Evolutionary conservation across 2,329 filamentous ascomycete genomes (phyloP).

Genomic region (Sporothrix luriei): DNA sequence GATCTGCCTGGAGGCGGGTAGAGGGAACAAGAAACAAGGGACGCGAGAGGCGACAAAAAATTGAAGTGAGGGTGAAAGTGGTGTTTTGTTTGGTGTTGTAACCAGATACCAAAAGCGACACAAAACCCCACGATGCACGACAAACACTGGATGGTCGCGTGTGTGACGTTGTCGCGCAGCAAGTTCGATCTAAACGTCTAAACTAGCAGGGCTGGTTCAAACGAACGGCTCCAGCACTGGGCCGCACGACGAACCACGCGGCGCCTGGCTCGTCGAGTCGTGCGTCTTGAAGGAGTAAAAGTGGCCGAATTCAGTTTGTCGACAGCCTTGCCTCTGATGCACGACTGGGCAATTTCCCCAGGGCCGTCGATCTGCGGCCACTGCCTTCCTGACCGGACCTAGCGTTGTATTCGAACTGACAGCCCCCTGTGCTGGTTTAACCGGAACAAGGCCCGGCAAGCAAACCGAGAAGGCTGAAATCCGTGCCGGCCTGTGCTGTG

Average conservation of each 20-base stretch:
- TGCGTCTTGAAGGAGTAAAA: background rate
- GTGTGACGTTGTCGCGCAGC: slow-evolving; percentile 31
- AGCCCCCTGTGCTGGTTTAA: slow-evolving; percentile 13
- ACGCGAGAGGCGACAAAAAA: background rate
- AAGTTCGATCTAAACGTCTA: slow-evolving; percentile 8
- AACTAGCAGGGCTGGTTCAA: slow-evolving; percentile 17
- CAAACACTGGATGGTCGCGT: slow-evolving; percentile 14
- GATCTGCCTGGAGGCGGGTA: slow-evolving; percentile 4
- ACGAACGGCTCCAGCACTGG: background rate
- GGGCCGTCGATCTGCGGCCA: background rate
- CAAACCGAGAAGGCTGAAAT: background rate
- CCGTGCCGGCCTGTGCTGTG: slow-evolving; percentile 3
- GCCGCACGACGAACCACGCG: background rate
- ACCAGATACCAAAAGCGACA: slow-evolving; percentile 19
- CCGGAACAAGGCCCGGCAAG: slow-evolving; percentile 1
- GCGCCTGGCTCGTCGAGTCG: background rate
- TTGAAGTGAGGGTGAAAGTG: slow-evolving; percentile 2
- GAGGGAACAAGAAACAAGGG: slow-evolving; percentile 17
- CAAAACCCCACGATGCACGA: slow-evolving; percentile 20
- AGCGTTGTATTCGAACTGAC: slow-evolving; percentile 23
- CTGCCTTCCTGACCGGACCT: slow-evolving; percentile 15
- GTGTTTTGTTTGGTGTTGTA: slow-evolving; percentile 12
- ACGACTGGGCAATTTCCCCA: background rate
- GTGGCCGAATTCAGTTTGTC: background rate
- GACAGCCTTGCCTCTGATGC: slow-evolving; percentile 21